Evolutionary conservation across 2,329 filamentous ascomycete species (phyloP), one percentile per base, ranked within the genome.

Genomic region (Alternaria sp.): DNA sequence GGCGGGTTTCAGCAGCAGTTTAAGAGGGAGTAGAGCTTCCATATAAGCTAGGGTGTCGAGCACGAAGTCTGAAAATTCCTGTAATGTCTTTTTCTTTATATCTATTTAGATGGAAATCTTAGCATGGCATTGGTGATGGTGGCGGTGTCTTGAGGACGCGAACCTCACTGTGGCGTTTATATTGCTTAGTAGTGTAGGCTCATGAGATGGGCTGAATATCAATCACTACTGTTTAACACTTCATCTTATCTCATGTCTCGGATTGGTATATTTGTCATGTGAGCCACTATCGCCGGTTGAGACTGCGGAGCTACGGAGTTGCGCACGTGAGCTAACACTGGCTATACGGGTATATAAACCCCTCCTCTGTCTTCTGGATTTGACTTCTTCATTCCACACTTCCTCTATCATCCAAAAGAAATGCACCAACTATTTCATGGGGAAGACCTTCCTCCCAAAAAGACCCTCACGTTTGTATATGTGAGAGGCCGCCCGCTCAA

Each of bases 1-100:
- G 41, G 49, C 9, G 37, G 37, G 18, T 43, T 41, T 25, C 37
- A 55, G 28, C 37, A 55, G 41, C 47, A 46, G 25, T 61, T 45
- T 12, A 70, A 69, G 60, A 54, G 66, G 28, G 66, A 68, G 53
- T 70, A 64, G 20, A 54, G 21, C 5, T 37, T 3, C 2, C 28
- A 2, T 2, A 11, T 9, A 23, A 51, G 14, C 33, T 9, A 37
- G 20, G 49, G 6, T 11, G 1, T 2, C 6, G 14, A 51, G 28
- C 14, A 51, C 1, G 28, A 20, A 1, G 18, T 51, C 4, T 7
- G 2, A 51, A 37, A 7, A 37, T 53, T 28, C 25, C 5, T 55
- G 21, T 44, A 55, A 55, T 44, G 21, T 55, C 33, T 55, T 44
- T 44, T 55, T 37, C 25, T 49, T 15, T 46, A n/a, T 26, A 49